Base-by-base conservation (phyloP, 2,329 filamentous ascomycete genomes). In the Diaporthe citri region DNA sequence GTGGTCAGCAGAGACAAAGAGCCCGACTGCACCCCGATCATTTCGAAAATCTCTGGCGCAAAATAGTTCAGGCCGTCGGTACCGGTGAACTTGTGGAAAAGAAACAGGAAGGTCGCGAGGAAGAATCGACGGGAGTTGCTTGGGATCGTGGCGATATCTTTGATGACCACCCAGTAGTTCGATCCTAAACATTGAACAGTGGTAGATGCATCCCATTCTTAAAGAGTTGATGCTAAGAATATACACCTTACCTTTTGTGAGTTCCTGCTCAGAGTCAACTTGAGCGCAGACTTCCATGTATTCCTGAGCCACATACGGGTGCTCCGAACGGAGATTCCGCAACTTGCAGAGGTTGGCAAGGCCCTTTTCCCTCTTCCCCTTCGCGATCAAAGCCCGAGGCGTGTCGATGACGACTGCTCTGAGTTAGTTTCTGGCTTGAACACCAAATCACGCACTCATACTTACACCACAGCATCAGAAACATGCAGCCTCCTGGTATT, bases 21-120 rank as follows among this genome's bases (percentile, higher is more conserved):
- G 4, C 80, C 80, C 3, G 77, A 75, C 3, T 76, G 77, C 0
- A 84, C 85, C 46, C 84, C 84, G 31, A 86, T 84, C 79, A 85
- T 81, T 9, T 79, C 79, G 59, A 86, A 85, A 17, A 85, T 85
- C 69, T 84, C 80, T 1, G 83, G 83, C 0, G 83, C 82, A 51
- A 83, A 86, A 75, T 86, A 86, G 77, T 85, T 85, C 25, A 86
- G 70, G 8, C 80, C 80, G 76, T 85, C 83, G 1, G 83, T 85
- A 0, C 84, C 84, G 2, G 83, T 86, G 34, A 85, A 82, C 48
- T 86, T 85, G 77, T 86, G 84, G 73, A 85, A 85, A 1, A 86
- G 56, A 72, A 81, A 79, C 17, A 81, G 79, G 57, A 77, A 72
- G 13, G 77, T 76, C n/a, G 80, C 77, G 4, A 81, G 76, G 71